Evolutionary conservation across 306 rosid species (phyloP), one percentile per base, ranked within the genome.

Genomic region (Senna siamea): DNA sequence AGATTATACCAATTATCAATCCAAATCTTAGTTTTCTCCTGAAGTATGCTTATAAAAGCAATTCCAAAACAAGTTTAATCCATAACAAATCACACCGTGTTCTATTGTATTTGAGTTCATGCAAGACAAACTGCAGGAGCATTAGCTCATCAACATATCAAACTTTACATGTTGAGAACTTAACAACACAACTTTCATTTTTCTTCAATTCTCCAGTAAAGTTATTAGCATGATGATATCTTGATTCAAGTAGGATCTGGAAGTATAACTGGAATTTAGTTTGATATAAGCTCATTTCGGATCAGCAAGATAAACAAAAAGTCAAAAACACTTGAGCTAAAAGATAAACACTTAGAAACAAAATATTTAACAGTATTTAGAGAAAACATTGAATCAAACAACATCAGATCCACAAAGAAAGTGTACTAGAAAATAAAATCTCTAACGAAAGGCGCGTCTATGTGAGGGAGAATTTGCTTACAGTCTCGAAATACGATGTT

Each of bases 401-500:
- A 28, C 60, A 50, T 50, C 47, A 50, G 73, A 68, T 68, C 73
- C 43, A 30, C 7, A 10, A 47, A 30, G 1, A 68, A 67, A 15
- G 30, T 9, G 23, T 4, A n/a, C 2, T 12, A 2, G 73, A 67
- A 67, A 9, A 48, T 5, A 9, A 18, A 68, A 17, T 60, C 73
- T 17, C 32, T 35, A 50, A 50, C 9, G 59, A 9, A 28, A 67
- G 9, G 46, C 2, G 14, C 11, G 30, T 0, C 7, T 9, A n/a
- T 10, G 47, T 10, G 47, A 34, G 61, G 34, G 35, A 52, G 47
- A 15, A 51, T 10, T 32, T 18, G 50, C 35, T 34, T 18, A 69
- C 74, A 69, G 20, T 69, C 74, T 34, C 74, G 74, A 43, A 69
- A 69, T 30, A 69, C 74, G 74, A 69, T 69, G 74, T 51, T 69